Percentiles rank a stretch among this genome's conserved stretches.
Evolutionary conservation across 2,329 filamentous ascomycete species (phyloP).

Genomic region (Penicillium rolfsii): DNA sequence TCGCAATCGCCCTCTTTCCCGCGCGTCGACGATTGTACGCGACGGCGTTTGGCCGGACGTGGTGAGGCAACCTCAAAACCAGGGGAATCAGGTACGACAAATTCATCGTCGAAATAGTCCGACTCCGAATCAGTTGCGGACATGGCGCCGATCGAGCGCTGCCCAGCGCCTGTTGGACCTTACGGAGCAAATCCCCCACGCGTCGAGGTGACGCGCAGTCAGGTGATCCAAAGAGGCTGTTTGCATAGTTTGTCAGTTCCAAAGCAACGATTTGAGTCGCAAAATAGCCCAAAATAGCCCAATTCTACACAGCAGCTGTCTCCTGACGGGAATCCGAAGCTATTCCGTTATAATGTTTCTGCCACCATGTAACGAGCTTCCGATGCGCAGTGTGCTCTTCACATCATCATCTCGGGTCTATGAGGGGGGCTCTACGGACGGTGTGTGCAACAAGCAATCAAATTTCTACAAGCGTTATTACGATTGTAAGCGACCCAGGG

Average conservation of each 20-base stretch:
- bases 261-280: too few relatives aligned
- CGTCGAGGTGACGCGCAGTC: constrained; percentile 16
- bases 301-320: too few relatives aligned
- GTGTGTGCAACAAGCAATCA: background rate
- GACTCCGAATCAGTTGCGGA: constrained; percentile 34
- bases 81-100: constrained; percentile 31
- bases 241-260: constrained; percentile 15
- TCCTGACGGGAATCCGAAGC: too few relatives aligned
- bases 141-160: constrained; percentile 29
- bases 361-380: too few relatives aligned
- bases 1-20: constrained; percentile 20
- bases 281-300: too few relatives aligned
- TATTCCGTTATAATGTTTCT: too few relatives aligned
- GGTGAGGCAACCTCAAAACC: constrained; percentile 22
- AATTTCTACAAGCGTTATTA: background rate
- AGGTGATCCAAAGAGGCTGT: constrained; percentile 15
- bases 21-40: constrained; percentile 29
- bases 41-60: constrained; percentile 41
- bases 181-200: background rate
- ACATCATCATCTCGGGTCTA: too few relatives aligned
- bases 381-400: too few relatives aligned
- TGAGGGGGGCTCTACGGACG: too few relatives aligned
- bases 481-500: background rate
- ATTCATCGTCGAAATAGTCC: constrained; percentile 38
- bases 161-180: constrained; percentile 1